Percentiles rank a stretch among this genome's conserved stretches.
Evolutionary conservation across 2,329 filamentous ascomycete species (phyloP).

Genomic region (Magnaporthiopsis rhizophila): DNA sequence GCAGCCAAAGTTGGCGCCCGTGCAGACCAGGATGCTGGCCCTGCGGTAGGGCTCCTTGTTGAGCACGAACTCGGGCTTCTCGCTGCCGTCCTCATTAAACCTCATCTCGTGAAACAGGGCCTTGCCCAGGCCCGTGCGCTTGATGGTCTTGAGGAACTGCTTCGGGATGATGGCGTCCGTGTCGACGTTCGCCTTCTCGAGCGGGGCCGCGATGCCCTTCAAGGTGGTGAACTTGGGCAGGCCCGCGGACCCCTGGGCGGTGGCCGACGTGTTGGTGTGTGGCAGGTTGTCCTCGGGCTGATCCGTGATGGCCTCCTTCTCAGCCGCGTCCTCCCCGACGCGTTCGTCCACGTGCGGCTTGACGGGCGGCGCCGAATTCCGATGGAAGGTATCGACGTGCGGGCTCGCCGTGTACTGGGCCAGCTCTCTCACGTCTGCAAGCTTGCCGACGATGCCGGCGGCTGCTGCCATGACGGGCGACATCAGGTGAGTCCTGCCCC

Average conservation of each 20-base stretch:
- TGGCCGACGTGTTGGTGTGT: slow-evolving; percentile 53
- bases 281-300: slow-evolving; percentile 56
- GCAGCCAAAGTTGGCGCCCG: slow-evolving; percentile 91
- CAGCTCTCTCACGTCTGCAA: slow-evolving; percentile 83
- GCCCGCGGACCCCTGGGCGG: slow-evolving; percentile 45
- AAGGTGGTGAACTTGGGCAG: slow-evolving; percentile 78
- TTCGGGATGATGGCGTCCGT: slow-evolving; percentile 99
- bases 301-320: slow-evolving; percentile 46
- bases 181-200: slow-evolving; percentile 87
- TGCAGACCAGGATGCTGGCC: slow-evolving; percentile 84
- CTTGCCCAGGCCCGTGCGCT: slow-evolving; percentile 83
- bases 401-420: slow-evolving; percentile 51
- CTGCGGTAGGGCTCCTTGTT: slow-evolving; percentile 82
- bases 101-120: slow-evolving; percentile 84
- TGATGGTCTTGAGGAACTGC: slow-evolving; percentile 98
- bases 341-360: slow-evolving; percentile 40
- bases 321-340: slow-evolving; percentile 40
- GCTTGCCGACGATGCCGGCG: slow-evolving; percentile 80
- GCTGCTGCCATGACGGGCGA: slow-evolving; percentile 95
- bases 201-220: slow-evolving; percentile 78
- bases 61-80: slow-evolving; percentile 77
- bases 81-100: slow-evolving; percentile 63
- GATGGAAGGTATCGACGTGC: slow-evolving; percentile 49
- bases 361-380: slow-evolving; percentile 8
- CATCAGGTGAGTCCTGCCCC: slow-evolving; percentile 89